A percentile compares a stretch with the other conserved stretches of the same genome.
Evolutionary conservation across 768 basidiomycete genomes (phyloP).

Genomic region (Collybia nuda): DNA sequence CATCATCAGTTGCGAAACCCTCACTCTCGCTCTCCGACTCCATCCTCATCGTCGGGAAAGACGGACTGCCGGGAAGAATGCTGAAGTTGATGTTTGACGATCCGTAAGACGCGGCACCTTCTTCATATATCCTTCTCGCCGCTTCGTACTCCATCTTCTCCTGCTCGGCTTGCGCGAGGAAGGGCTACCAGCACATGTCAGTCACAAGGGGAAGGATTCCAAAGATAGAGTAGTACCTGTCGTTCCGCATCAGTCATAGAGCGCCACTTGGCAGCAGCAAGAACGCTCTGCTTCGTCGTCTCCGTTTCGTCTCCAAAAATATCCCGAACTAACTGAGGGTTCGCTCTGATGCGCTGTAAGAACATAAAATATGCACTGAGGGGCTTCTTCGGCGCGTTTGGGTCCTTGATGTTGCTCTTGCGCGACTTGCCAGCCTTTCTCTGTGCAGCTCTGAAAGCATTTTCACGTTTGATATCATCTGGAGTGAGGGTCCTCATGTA

Average conservation of each 20-base stretch:
- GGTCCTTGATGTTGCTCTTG: slow-evolving; percentile 94
- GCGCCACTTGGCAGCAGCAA: slow-evolving; percentile 92
- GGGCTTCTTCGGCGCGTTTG: slow-evolving; percentile 95
- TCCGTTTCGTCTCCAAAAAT: slow-evolving; percentile 91
- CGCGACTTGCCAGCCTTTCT: slow-evolving; percentile 91
- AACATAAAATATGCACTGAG: slow-evolving; percentile 95
- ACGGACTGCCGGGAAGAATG: slow-evolving; percentile 70
- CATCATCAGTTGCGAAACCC: slow-evolving; percentile 52
- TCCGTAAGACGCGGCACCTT: slow-evolving; percentile 66
- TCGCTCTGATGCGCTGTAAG: slow-evolving; percentile 84
- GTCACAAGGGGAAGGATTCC: background rate
- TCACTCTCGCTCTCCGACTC: slow-evolving; percentile 76
- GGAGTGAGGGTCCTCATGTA: slow-evolving; percentile 91
- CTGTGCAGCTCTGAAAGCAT: slow-evolving; percentile 86
- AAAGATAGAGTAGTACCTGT: slow-evolving; percentile 52
- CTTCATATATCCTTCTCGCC: slow-evolving; percentile 84
- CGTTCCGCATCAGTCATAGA: slow-evolving; percentile 92
- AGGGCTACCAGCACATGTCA: slow-evolving; percentile 56
- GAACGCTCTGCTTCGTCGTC: slow-evolving; percentile 91
- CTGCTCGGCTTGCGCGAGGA: slow-evolving; percentile 89
- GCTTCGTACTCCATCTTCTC: slow-evolving; percentile 94
- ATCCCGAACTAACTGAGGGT: slow-evolving; percentile 68
- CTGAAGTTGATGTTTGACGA: slow-evolving; percentile 82
- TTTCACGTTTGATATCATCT: slow-evolving; percentile 94
- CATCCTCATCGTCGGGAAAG: slow-evolving; percentile 59